A percentile compares a stretch with the other conserved stretches of the same genome.
phyloP scores from a whole-genome alignment of 78 protist species.

The Dictyostelium citrinum region DNA sequence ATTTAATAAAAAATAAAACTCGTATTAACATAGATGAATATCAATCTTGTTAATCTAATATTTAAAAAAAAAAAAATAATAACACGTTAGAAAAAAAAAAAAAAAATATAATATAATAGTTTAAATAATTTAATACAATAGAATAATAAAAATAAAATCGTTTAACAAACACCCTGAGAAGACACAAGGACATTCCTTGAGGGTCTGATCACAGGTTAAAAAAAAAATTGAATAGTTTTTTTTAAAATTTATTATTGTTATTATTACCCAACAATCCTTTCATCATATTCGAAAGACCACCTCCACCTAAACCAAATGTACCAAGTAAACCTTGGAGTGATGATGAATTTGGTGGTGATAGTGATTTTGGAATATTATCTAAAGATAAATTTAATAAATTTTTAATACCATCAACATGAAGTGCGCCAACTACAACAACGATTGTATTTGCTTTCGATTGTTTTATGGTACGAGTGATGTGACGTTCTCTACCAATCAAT shows the following conservation, averaged over 20 bases:
- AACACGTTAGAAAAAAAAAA: no score
- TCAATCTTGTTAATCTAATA: no score
- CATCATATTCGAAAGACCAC: background rate
- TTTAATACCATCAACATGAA: conserved; percentile 57
- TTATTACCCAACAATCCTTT: background rate
- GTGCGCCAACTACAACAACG: conserved; percentile 38
- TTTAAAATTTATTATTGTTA: background rate
- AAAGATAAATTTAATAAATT: background rate
- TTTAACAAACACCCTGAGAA: no score
- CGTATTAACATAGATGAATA: no score
- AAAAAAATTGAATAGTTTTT: no score
- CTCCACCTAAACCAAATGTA: background rate
- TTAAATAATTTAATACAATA: no score
- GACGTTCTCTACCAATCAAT: background rate
- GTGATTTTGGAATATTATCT: background rate
- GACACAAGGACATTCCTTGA: no score
- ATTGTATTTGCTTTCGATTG: conserved; percentile 11
- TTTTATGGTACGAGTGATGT: conserved; percentile 1
- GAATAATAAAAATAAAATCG: no score
- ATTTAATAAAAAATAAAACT: no score
- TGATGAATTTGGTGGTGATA: background rate
- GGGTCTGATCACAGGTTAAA: no score
- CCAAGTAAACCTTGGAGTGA: background rate
- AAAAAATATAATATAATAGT: no score
- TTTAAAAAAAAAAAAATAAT: no score